Conservation (phyloP, 2,329 filamentous ascomycete genomes). For the Metarhizium brunneum region DNA sequence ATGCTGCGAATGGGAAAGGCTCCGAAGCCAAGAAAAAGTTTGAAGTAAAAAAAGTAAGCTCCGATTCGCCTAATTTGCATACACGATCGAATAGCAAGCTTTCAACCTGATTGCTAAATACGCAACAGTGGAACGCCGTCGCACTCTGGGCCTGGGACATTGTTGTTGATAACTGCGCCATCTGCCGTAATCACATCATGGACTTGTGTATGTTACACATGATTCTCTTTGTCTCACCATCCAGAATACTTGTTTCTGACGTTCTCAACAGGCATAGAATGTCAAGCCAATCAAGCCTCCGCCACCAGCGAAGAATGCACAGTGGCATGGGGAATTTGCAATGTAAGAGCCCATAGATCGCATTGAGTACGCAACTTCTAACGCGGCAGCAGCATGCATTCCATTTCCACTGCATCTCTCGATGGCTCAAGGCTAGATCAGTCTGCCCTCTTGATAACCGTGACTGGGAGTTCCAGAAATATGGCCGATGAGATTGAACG, state of each 20-base stretch:
- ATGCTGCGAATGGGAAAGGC: conserved; percentile 38
- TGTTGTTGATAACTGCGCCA: conserved; percentile 98
- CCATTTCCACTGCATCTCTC: conserved; percentile 98
- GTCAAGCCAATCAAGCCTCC: conserved; percentile 95
- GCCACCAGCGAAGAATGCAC: conserved; percentile 97
- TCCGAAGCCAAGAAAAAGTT: conserved; percentile 83
- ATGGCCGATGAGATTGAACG: conserved; percentile 52
- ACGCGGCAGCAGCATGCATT: conserved; percentile 71
- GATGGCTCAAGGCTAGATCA: conserved; percentile 98
- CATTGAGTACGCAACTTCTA: conserved; percentile 16
- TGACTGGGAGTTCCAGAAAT: conserved; percentile 99
- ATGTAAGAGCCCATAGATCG: conserved; percentile 50
- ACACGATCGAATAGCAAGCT: background rate
- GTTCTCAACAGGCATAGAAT: conserved; percentile 70
- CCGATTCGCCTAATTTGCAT: background rate
- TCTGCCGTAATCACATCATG: conserved; percentile 99
- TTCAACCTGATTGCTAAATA: background rate
- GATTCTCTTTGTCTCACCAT: background rate
- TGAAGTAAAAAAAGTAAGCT: conserved; percentile 92
- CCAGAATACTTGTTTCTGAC: conserved; percentile 6
- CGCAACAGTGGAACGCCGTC: conserved; percentile 85
- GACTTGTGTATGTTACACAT: conserved; percentile 67
- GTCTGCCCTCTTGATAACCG: conserved; percentile 96
- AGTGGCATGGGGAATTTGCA: conserved; percentile 98
- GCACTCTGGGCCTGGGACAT: conserved; percentile 99